Conservation (phyloP, 352 stramenopile genomes). For the Phytophthora lateralis region DNA sequence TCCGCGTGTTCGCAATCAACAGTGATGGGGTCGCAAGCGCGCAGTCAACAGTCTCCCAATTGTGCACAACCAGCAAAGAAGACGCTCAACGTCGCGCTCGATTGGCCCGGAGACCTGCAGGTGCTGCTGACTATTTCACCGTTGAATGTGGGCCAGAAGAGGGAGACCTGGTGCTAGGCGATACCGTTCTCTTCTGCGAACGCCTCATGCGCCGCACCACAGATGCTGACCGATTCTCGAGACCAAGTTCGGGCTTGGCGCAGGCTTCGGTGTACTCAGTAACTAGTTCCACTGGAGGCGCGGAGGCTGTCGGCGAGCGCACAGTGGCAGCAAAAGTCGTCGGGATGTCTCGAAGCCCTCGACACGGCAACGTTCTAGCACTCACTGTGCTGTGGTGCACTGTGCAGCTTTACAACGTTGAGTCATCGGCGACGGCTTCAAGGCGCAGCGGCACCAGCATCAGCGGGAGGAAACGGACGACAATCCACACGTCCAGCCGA, state of each 20-base stretch:
- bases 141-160: conserved; percentile 68
- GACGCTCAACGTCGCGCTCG: conserved; percentile 54
- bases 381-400: conserved; percentile 83
- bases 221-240: conserved; percentile 35
- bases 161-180: conserved; percentile 85
- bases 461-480: conserved; percentile 32
- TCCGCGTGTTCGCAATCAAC: conserved; percentile 87
- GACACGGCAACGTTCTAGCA: conserved; percentile 55
- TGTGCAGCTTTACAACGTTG: conserved; percentile 73
- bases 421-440: conserved; percentile 20
- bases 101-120: conserved; percentile 37
- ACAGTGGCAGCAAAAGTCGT: conserved; percentile 76
- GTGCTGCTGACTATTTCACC: conserved; percentile 69
- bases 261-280: conserved; percentile 58
- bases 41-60: conserved; percentile 81
- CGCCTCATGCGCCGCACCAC: conserved; percentile 69
- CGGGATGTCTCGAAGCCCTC: conserved; percentile 47
- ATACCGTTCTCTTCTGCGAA: conserved; percentile 93
- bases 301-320: conserved; percentile 63
- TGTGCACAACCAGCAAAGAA: conserved; percentile 75
- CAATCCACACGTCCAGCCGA: conserved; percentile 27
- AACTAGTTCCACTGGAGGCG: conserved; percentile 36
- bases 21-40: conserved; percentile 55
- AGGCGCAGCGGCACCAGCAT: conserved; percentile 28
- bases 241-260: conserved; percentile 12